A percentile compares a stretch with the other conserved stretches of the same genome.
Conservation (phyloP, 2,329 filamentous ascomycete species). For the Penicillium paneum region DNA sequence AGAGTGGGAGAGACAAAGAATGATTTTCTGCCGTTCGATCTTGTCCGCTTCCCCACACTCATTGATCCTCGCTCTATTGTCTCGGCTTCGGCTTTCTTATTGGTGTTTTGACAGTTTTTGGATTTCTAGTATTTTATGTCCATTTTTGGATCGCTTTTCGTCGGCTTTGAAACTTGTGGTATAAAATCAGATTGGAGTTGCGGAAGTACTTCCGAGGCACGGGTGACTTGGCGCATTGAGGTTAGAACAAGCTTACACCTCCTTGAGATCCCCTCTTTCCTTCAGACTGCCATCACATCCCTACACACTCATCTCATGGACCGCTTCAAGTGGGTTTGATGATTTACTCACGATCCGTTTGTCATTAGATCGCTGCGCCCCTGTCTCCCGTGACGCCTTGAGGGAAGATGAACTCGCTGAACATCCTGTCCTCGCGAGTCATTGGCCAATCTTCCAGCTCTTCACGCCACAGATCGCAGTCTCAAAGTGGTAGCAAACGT, state of each 20-base stretch:
- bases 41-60: slow-evolving; percentile 31
- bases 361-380: slow-evolving; percentile 36
- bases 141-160: not conserved
- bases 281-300: slow-evolving; percentile 6
- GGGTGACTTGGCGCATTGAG: slow-evolving; percentile 43
- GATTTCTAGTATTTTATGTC: slow-evolving; percentile 2
- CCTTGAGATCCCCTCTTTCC: slow-evolving; percentile 16
- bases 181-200: slow-evolving; percentile 13
- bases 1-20: slow-evolving; percentile 23
- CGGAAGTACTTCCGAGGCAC: slow-evolving; percentile 27
- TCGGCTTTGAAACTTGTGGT: slow-evolving; percentile 3
- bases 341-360: slow-evolving; percentile 17
- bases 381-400: slow-evolving; percentile 46
- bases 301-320: slow-evolving; percentile 11
- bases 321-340: slow-evolving; percentile 14
- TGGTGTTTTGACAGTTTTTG: slow-evolving; percentile 5
- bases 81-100: slow-evolving; percentile 5
- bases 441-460: slow-evolving; percentile 57
- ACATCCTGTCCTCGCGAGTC: slow-evolving; percentile 84
- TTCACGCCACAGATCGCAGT: slow-evolving; percentile 53
- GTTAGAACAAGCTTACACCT: slow-evolving; percentile 29
- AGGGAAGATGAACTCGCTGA: slow-evolving; percentile 90
- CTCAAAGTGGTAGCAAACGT: slow-evolving; percentile 47
- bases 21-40: slow-evolving; percentile 27
- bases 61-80: slow-evolving; percentile 15